These are phyloP conservation scores for Calvatia gigantea DNA, from an alignment of 768 basidiomycete species.

Conservation along the genomic window DNA sequence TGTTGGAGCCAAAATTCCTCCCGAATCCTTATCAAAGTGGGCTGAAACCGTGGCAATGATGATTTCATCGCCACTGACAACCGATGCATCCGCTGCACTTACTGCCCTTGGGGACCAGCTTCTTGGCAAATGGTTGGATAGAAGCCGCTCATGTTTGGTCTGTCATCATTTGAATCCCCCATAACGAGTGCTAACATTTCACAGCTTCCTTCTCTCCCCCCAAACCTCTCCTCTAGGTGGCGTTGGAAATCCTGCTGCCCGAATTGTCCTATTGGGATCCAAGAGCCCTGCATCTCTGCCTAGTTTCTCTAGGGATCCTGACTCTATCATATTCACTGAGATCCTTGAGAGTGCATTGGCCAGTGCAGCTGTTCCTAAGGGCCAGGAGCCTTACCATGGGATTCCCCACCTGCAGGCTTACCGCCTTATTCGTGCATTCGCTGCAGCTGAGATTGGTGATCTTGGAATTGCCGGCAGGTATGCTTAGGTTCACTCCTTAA, in stretches of 20 bases:
- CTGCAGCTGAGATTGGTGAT: constrained; percentile 80
- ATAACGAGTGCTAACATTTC: constrained; percentile 9
- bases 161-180: constrained; percentile 18
- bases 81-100: constrained; percentile 71
- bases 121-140: constrained; percentile 59
- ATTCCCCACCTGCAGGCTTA: constrained; percentile 87
- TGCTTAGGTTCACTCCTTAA: constrained; percentile 3
- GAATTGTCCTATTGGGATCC: constrained; percentile 73
- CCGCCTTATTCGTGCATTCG: constrained; percentile 72
- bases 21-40: constrained; percentile 73
- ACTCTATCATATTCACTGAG: constrained; percentile 83
- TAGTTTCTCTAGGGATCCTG: constrained; percentile 59
- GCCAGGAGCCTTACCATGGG: constrained; percentile 82
- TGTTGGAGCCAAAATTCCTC: constrained; percentile 45
- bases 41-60: constrained; percentile 84
- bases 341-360: constrained; percentile 89
- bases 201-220: constrained; percentile 82
- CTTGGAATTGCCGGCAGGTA: constrained; percentile 74
- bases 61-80: constrained; percentile 60
- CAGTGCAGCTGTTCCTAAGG: constrained; percentile 66
- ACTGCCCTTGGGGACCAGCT: constrained; percentile 85
- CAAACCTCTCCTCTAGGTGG: constrained; percentile 75
- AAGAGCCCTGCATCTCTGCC: constrained; percentile 50
- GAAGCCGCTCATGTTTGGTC: constrained; percentile 94
- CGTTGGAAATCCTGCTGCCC: constrained; percentile 59